phyloP scores from a whole-genome alignment of 345 rosid genomes.

The Arabidopsis arenosa region DNA sequence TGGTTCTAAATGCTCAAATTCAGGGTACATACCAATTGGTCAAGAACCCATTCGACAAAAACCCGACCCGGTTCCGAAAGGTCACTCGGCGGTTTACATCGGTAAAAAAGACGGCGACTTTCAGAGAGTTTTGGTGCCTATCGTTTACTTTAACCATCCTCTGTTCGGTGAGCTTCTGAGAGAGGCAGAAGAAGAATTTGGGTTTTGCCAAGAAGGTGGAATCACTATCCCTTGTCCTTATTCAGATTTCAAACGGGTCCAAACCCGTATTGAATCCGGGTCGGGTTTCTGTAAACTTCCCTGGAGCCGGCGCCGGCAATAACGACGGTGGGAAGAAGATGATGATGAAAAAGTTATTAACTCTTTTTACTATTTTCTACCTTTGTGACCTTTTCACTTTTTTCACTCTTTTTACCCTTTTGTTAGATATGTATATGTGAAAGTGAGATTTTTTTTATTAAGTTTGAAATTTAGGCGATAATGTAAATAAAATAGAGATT shows the following conservation, averaged over 20 bases:
- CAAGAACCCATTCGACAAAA: slow-evolving; percentile 38
- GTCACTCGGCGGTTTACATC: slow-evolving; percentile 82
- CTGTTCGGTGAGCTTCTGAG: slow-evolving; percentile 80
- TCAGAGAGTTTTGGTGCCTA: slow-evolving; percentile 82
- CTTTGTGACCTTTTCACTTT: slow-evolving; percentile 33
- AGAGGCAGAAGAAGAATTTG: slow-evolving; percentile 87
- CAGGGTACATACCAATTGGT: slow-evolving; percentile 56
- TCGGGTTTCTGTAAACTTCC: slow-evolving; percentile 50
- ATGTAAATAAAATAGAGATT: slow-evolving; percentile 25
- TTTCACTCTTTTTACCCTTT: slow-evolving; percentile 16
- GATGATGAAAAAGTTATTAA: background rate
- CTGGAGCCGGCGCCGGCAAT: slow-evolving; percentile 49
- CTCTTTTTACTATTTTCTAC: slow-evolving; percentile 25
- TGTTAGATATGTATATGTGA: slow-evolving; percentile 26
- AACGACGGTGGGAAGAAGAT: slow-evolving; percentile 25
- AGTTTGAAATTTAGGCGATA: slow-evolving; percentile 28
- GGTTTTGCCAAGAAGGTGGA: slow-evolving; percentile 85
- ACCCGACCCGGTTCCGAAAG: slow-evolving; percentile 66
- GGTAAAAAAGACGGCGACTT: slow-evolving; percentile 81
- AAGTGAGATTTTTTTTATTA: slow-evolving; percentile 12
- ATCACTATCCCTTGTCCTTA: slow-evolving; percentile 84
- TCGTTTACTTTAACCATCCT: slow-evolving; percentile 90
- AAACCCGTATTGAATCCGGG: slow-evolving; percentile 72
- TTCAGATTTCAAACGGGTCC: slow-evolving; percentile 82
- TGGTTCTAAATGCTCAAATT: slow-evolving; percentile 46